Conservation (phyloP, 2,329 filamentous ascomycete genomes). For the Penicillium sp. region DNA sequence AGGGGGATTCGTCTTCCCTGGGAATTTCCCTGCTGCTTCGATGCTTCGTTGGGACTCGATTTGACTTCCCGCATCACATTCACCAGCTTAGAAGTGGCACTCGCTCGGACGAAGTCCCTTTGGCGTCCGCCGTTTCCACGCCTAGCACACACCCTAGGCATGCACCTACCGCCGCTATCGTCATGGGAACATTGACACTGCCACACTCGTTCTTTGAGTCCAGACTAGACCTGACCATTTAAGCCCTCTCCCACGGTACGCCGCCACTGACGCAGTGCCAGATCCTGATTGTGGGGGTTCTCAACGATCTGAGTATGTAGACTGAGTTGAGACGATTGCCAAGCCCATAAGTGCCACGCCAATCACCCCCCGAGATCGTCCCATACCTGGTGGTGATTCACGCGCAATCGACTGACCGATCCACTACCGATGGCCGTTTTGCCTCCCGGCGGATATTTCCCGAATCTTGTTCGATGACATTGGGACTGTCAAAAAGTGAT, state of each 20-base stretch:
- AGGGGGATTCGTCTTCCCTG: not conserved
- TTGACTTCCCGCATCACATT: not conserved
- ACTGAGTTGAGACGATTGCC: conserved; percentile 7
- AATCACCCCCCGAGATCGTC: conserved; percentile 5
- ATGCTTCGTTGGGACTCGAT: not conserved
- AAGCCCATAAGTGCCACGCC: conserved; percentile 10
- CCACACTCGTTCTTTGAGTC: not conserved
- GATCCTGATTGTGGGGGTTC: conserved; percentile 19
- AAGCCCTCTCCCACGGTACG: conserved; percentile 8
- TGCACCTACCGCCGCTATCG: not conserved
- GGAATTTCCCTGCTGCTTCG: not conserved
- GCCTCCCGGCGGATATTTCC: not conserved
- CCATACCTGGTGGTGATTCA: not conserved
- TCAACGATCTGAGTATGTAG: conserved; percentile 12
- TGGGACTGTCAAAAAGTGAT: not conserved
- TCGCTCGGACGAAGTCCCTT: not conserved
- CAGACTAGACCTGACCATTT: not conserved
- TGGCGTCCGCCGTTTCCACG: conserved; percentile 4
- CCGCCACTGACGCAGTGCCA: conserved; percentile 12
- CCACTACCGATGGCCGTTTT: not conserved
- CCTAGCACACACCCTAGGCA: not conserved
- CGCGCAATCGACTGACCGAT: not conserved
- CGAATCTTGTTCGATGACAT: not conserved
- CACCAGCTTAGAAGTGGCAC: not conserved
- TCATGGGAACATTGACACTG: not conserved